These are phyloP conservation scores for Drechslerella stenobrocha DNA, from an alignment of 2,329 filamentous ascomycete genomes.

Conservation along the genomic window DNA sequence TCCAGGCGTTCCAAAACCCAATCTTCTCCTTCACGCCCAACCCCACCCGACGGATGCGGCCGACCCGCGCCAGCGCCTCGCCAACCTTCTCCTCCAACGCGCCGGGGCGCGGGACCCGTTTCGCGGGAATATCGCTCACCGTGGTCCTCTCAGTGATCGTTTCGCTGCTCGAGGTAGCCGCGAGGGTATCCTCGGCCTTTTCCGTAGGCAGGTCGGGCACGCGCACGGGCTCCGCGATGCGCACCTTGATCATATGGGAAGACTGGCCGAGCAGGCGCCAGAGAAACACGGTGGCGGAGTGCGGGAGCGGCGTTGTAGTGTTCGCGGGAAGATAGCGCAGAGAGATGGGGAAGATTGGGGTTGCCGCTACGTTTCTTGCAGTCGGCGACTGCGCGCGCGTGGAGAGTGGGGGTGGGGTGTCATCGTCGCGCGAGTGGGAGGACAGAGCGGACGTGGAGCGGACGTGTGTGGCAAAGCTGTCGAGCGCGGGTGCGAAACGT, in stretches of 20 bases:
- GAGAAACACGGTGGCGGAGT: constrained; percentile 71
- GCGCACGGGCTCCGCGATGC: constrained; percentile 76
- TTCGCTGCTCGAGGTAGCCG: constrained; percentile 51
- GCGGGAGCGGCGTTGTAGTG: constrained; percentile 85
- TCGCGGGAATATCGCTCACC: constrained; percentile 1
- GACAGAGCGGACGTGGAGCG: neutral
- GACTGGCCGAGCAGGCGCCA: constrained; percentile 84
- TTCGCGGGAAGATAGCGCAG: constrained; percentile 86
- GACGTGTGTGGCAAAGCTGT: constrained; percentile 64
- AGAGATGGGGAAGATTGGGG: constrained; percentile 86
- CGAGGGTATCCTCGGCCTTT: constrained; percentile 33
- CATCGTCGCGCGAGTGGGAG: neutral
- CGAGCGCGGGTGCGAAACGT: constrained; percentile 75
- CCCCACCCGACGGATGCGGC: constrained; percentile 84
- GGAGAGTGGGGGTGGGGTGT: too few species aligned
- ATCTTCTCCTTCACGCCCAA: constrained; percentile 80
- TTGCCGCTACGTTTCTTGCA: constrained; percentile 52
- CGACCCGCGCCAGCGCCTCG: constrained; percentile 82
- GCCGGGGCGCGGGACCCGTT: constrained; percentile 53
- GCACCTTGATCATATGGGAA: constrained; percentile 85
- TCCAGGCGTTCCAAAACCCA: constrained; percentile 76
- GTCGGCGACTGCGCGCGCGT: neutral
- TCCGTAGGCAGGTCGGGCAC: constrained; percentile 56
- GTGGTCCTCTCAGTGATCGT: constrained; percentile 50
- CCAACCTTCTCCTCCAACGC: constrained; percentile 73